Conservation (phyloP, 73 alveolate genomes). For the Paramecium sonneborni region DNA sequence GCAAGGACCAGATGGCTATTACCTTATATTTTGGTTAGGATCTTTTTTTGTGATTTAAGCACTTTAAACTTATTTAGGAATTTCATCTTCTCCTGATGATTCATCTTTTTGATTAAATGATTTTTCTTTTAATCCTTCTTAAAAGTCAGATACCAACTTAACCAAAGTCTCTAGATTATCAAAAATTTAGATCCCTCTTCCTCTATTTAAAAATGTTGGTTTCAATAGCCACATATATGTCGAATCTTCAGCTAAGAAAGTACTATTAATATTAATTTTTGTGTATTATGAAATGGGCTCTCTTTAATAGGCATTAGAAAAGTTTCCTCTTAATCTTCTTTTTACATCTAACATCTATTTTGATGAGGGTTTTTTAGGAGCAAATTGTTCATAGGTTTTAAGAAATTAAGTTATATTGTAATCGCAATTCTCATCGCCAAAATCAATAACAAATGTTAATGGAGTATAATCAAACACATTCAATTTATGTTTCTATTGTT, state of each 20-base stretch:
- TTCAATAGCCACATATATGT: conserved; percentile 69
- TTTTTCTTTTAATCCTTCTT: conserved; percentile 58
- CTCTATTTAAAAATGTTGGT: conserved; percentile 83
- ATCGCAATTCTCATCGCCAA: conserved; percentile 68
- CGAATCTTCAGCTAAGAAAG: conserved; percentile 39
- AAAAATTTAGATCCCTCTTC: conserved; percentile 87
- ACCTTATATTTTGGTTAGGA: background rate
- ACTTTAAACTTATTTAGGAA: conserved; percentile 9
- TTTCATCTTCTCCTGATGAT: background rate
- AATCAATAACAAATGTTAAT: conserved; percentile 60
- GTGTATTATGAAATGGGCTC: conserved; percentile 20
- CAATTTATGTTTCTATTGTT: conserved; percentile 46
- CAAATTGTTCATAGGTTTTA: conserved; percentile 45
- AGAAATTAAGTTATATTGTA: conserved; percentile 42
- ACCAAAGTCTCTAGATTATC: conserved; percentile 67
- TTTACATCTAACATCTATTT: conserved; percentile 38
- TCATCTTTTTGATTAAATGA: conserved; percentile 56
- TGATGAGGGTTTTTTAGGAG: conserved; percentile 57
- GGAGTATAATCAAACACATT: conserved; percentile 62
- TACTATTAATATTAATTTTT: background rate
- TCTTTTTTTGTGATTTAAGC: conserved; percentile 17
- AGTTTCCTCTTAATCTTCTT: conserved; percentile 52
- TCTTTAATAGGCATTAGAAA: conserved; percentile 40
- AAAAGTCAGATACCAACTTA: conserved; percentile 16
- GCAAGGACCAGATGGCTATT: conserved; percentile 34